These are phyloP conservation scores for Chlorociboria aeruginascens DNA, from an alignment of 495 filamentous ascomycete genomes.

Conservation along the genomic window DNA sequence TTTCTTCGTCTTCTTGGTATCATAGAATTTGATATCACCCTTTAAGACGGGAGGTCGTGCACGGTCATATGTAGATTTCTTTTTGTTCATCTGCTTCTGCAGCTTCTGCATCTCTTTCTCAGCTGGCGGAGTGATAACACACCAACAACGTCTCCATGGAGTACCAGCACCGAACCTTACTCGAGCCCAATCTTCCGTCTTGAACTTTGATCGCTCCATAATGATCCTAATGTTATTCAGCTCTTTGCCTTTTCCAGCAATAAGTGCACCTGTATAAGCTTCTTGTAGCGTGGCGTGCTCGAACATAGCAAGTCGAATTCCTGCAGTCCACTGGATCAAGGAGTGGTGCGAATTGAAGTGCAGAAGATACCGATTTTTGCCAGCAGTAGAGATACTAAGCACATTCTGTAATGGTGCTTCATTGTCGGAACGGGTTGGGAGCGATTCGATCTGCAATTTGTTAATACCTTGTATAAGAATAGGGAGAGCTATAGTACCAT, in stretches of 20 bases:
- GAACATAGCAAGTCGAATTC: conserved; percentile 88
- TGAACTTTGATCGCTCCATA: conserved; percentile 64
- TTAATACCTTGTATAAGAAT: conserved; percentile 5
- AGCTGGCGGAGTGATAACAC: conserved; percentile 81
- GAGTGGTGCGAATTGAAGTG: conserved; percentile 95
- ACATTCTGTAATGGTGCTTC: conserved; percentile 82
- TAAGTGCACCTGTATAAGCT: conserved; percentile 89
- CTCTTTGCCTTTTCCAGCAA: conserved; percentile 83
- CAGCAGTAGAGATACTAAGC: conserved; percentile 87
- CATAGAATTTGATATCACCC: conserved; percentile 90
- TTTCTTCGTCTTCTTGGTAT: conserved; percentile 90
- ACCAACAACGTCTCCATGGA: conserved; percentile 94
- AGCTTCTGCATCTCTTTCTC: conserved; percentile 82
- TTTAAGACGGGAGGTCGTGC: conserved; percentile 50
- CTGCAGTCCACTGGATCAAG: conserved; percentile 89
- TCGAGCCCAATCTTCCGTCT: conserved; percentile 85
- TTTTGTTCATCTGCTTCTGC: conserved; percentile 74
- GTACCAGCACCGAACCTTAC: conserved; percentile 94
- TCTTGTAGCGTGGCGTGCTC: conserved; percentile 90
- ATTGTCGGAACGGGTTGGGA: conserved; percentile 66
- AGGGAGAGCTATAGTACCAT: conserved; percentile 51
- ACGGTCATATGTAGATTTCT: conserved; percentile 67
- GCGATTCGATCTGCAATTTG: conserved; percentile 63
- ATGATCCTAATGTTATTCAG: conserved; percentile 82
- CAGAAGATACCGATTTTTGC: conserved; percentile 85